Conservation (phyloP, 2,329 filamentous ascomycete genomes). For the Cercospora zeina region DNA sequence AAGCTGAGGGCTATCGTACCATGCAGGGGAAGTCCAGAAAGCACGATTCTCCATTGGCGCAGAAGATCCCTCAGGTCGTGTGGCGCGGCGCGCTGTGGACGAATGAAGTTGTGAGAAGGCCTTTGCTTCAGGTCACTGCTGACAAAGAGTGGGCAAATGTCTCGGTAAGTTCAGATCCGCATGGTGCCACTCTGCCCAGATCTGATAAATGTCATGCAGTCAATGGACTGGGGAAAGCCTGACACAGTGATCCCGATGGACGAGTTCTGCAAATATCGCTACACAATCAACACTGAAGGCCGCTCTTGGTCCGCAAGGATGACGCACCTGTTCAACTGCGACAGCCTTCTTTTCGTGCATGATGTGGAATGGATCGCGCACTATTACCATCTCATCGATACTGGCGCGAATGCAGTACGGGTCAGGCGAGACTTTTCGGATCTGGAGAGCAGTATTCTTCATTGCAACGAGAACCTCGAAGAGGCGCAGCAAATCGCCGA, state of each 20-base stretch:
- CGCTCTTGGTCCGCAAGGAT: conserved; percentile 34
- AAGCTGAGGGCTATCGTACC: conserved; percentile 28
- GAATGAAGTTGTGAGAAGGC: conserved; percentile 33
- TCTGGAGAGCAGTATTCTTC: conserved; percentile 32
- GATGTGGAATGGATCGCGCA: conserved; percentile 36
- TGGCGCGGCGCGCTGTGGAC: conserved; percentile 38
- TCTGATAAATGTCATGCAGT: conserved; percentile 21
- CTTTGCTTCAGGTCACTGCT: conserved; percentile 36
- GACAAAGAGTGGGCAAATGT: conserved; percentile 44
- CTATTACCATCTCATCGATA: conserved; percentile 33
- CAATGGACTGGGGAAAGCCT: conserved; percentile 32
- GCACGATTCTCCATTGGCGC: conserved; percentile 29
- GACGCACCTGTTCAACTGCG: conserved; percentile 37
- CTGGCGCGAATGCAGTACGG: conserved; percentile 32
- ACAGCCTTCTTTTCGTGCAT: conserved; percentile 33
- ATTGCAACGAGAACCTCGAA: conserved; percentile 27
- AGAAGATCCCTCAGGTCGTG: conserved; percentile 36
- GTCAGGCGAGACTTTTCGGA: conserved; percentile 33
- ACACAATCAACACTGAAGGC: conserved; percentile 37
- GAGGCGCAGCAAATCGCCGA: conserved; percentile 31
- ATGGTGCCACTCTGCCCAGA: not conserved
- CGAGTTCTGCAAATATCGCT: conserved; percentile 35
- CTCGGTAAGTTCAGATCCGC: conserved; percentile 20
- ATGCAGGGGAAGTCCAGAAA: conserved; percentile 26
- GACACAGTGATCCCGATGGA: conserved; percentile 29